phyloP scores from a whole-genome alignment of 2,329 filamentous ascomycete genomes.

The Calonectria multiphialidica region DNA sequence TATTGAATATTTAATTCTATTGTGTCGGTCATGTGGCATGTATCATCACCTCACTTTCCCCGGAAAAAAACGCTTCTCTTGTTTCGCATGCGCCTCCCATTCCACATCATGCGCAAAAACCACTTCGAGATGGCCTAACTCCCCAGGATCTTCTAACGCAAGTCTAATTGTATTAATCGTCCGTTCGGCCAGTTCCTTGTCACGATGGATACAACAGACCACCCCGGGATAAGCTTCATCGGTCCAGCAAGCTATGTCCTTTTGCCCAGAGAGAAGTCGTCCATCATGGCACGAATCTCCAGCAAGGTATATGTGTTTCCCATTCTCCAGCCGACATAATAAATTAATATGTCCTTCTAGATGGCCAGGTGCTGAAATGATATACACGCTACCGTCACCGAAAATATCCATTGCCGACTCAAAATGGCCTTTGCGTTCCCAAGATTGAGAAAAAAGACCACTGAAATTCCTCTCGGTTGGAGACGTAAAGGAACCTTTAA shows the following conservation, averaged over 20 bases:
- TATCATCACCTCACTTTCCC: no score
- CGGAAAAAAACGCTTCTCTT: neutral
- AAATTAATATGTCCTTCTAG: slow-evolving; percentile 26
- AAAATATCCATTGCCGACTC: slow-evolving; percentile 19
- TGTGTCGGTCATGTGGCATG: no score
- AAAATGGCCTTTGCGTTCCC: slow-evolving; percentile 10
- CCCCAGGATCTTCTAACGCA: neutral
- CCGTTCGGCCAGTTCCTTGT: slow-evolving; percentile 2
- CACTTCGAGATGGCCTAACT: slow-evolving; percentile 13
- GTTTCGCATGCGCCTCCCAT: slow-evolving; percentile 7
- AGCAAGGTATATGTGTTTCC: slow-evolving; percentile 19
- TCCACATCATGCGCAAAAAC: slow-evolving; percentile 26
- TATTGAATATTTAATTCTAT: no score
- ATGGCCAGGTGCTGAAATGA: slow-evolving; percentile 20
- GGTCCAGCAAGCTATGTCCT: slow-evolving; percentile 19
- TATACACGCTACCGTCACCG: slow-evolving; percentile 17
- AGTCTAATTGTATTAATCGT: slow-evolving; percentile 12
- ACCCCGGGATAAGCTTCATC: neutral
- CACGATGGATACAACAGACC: slow-evolving; percentile 22
- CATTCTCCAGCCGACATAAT: slow-evolving; percentile 9
- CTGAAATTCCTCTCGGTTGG: no score
- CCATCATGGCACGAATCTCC: slow-evolving; percentile 24
- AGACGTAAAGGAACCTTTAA: no score
- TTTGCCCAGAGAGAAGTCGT: slow-evolving; percentile 18
- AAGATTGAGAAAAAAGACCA: neutral